phyloP scores from a whole-genome alignment of 805 yeast species.

The Wickerhamomyces subpelliculosus region DNA sequence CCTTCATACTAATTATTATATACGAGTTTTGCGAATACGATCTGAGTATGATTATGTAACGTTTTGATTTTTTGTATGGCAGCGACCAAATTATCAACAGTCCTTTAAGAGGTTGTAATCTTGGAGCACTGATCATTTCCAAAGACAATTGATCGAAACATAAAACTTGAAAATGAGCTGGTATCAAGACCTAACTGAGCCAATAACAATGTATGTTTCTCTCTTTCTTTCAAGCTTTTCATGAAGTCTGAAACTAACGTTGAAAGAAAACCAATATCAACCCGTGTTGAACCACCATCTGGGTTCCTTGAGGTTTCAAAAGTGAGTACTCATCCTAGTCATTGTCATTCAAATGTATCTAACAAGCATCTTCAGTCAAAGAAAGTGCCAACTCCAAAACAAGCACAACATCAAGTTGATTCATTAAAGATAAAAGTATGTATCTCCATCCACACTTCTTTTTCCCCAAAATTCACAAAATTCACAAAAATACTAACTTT shows the following conservation, averaged over 20 bases:
- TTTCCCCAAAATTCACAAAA: not conserved
- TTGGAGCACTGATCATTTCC: too few relatives aligned
- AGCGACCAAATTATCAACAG: too few relatives aligned
- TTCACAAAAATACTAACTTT: not conserved
- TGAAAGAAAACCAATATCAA: slow-evolving; percentile 1
- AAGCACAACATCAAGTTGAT: slow-evolving; percentile 7
- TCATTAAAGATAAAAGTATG: slow-evolving; percentile 4
- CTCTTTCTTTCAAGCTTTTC: too few relatives aligned
- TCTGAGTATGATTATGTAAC: too few relatives aligned
- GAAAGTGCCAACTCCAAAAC: not conserved
- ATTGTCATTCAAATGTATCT: too few relatives aligned
- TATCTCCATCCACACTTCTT: not conserved
- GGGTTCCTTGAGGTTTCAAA: slow-evolving; percentile 4
- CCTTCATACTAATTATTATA: too few relatives aligned
- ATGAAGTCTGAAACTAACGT: not conserved
- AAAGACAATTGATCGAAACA: too few relatives aligned
- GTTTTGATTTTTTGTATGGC: too few relatives aligned
- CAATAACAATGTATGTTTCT: not conserved
- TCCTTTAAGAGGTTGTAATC: too few relatives aligned
- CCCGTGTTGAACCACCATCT: slow-evolving; percentile 4
- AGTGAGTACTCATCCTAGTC: too few relatives aligned
- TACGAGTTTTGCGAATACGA: too few relatives aligned
- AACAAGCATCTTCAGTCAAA: too few relatives aligned
- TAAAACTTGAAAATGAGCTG: slow-evolving; percentile 4
- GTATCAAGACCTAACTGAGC: slow-evolving; percentile 5